Evolutionary conservation across 2,329 filamentous ascomycete genomes (phyloP).

Genomic region (Diaporthe sp.): DNA sequence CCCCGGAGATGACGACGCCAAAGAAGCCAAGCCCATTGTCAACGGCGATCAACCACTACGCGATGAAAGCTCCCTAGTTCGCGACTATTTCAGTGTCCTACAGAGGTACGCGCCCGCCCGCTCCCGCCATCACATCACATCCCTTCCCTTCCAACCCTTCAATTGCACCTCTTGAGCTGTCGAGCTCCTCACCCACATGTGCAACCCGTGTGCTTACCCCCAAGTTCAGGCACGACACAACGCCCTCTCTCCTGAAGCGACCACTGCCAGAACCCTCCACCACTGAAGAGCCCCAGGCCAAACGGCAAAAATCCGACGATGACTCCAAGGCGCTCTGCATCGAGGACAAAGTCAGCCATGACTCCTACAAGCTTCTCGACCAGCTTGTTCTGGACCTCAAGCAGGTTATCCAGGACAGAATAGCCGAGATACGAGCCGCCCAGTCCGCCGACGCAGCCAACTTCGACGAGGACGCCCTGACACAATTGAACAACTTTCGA

Average conservation of each 20-base stretch:
- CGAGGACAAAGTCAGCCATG: slow-evolving; percentile 65
- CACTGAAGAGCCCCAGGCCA: slow-evolving; percentile 67
- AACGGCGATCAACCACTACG: slow-evolving; percentile 45
- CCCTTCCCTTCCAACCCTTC: slow-evolving; percentile 8
- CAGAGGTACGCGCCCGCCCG: slow-evolving; percentile 53
- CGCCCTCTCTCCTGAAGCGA: slow-evolving; percentile 68
- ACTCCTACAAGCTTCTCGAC: slow-evolving; percentile 72
- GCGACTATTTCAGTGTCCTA: slow-evolving; percentile 58
- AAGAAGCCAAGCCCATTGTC: slow-evolving; percentile 47
- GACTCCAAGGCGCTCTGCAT: slow-evolving; percentile 58
- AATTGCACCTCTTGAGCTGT: not conserved
- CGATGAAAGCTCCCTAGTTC: slow-evolving; percentile 55
- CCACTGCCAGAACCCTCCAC: slow-evolving; percentile 60
- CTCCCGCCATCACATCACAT: slow-evolving; percentile 42
- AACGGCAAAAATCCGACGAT: slow-evolving; percentile 71
- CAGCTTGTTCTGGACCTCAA: slow-evolving; percentile 73
- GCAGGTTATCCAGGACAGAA: slow-evolving; percentile 49
- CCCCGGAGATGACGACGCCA: slow-evolving; percentile 1
- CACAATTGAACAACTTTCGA: slow-evolving; percentile 69
- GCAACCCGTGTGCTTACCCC: slow-evolving; percentile 47
- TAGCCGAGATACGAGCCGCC: slow-evolving; percentile 61
- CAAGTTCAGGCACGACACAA: slow-evolving; percentile 64
- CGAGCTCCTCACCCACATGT: not conserved
- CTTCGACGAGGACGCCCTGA: slow-evolving; percentile 53
- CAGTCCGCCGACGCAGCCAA: slow-evolving; percentile 47